phyloP scores from a whole-genome alignment of 2,329 filamentous ascomycete genomes.

The Penicillium sp. region DNA sequence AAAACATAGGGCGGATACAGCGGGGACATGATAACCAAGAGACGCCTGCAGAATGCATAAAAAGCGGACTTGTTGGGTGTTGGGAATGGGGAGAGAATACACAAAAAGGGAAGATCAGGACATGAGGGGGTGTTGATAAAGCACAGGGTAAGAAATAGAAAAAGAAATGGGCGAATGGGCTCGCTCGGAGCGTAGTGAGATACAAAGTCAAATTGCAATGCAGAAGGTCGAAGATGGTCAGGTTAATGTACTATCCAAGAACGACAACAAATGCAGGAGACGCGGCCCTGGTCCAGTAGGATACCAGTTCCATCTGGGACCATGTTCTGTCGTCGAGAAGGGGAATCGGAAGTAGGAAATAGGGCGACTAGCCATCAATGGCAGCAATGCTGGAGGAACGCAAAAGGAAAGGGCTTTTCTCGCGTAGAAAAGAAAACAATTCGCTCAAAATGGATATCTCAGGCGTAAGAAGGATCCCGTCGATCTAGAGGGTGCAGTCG shows the following conservation, averaged over 20 bases:
- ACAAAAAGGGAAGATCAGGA: slow-evolving; percentile 19
- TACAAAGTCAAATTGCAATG: slow-evolving; percentile 15
- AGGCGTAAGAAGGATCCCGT: slow-evolving; percentile 27
- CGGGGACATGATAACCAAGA: slow-evolving; percentile 20
- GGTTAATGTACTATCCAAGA: slow-evolving; percentile 6
- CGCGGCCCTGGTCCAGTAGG: slow-evolving; percentile 10
- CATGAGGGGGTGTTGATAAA: slow-evolving; percentile 23
- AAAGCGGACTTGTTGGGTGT: slow-evolving; percentile 18
- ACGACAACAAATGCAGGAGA: slow-evolving; percentile 18
- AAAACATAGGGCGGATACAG: slow-evolving; percentile 16
- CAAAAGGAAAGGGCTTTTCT: slow-evolving; percentile 21
- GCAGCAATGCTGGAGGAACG: slow-evolving; percentile 11
- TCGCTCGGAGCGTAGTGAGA: slow-evolving; percentile 21
- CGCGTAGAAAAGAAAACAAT: slow-evolving; percentile 19
- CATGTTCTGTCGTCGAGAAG: slow-evolving; percentile 10
- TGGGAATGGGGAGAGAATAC: slow-evolving; percentile 10
- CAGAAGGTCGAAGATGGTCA: slow-evolving; percentile 12
- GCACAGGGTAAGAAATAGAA: slow-evolving; percentile 15
- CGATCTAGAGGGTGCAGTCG: slow-evolving; percentile 68
- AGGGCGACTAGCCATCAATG: slow-evolving; percentile 10
- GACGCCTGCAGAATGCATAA: slow-evolving; percentile 40
- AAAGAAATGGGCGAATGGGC: slow-evolving; percentile 5
- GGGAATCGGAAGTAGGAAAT: slow-evolving; percentile 9
- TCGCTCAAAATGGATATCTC: slow-evolving; percentile 29
- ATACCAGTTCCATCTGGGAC: slow-evolving; percentile 22